phyloP scores from a whole-genome alignment of 176 grass and related monocot species.

The Paspalum vaginatum region DNA sequence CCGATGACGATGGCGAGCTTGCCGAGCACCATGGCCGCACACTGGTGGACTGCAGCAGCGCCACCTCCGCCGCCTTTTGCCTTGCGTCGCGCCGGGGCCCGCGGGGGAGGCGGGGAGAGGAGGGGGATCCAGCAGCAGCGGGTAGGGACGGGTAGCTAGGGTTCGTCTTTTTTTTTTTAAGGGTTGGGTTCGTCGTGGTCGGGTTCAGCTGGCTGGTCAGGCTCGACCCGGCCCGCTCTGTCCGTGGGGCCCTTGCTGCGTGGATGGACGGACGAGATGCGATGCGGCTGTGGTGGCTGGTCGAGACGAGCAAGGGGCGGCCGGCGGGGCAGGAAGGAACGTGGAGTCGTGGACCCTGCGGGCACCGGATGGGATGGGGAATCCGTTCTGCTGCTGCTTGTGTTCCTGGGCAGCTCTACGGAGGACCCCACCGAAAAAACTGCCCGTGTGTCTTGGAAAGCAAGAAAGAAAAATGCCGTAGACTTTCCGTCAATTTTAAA shows the following conservation, averaged over 20 bases:
- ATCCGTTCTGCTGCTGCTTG: too few relatives aligned
- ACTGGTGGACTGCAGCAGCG: slow-evolving; percentile 1
- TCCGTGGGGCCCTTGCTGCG: neutral
- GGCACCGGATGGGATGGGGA: neutral
- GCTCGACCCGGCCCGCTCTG: neutral
- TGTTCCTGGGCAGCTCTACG: too few relatives aligned
- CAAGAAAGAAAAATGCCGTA: slow-evolving; percentile 18
- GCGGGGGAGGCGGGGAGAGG: neutral
- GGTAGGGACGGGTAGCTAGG: neutral
- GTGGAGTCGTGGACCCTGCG: neutral
- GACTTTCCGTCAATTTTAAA: neutral
- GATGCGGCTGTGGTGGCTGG: neutral
- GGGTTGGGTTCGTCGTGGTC: slow-evolving; percentile 7
- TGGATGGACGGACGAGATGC: slow-evolving; percentile 30
- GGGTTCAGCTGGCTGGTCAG: neutral
- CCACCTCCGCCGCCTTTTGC: slow-evolving; percentile 2
- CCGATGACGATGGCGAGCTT: slow-evolving; percentile 64
- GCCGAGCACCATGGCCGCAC: slow-evolving; percentile 51
- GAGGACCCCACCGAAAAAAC: neutral
- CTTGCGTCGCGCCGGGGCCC: slow-evolving; percentile 3
- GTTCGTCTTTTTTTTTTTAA: neutral
- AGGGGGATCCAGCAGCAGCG: neutral
- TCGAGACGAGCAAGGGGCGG: neutral
- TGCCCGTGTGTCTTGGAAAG: neutral
- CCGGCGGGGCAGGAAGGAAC: neutral